Conservation (phyloP, 306 rosid species). For the Quercus glauca region DNA sequence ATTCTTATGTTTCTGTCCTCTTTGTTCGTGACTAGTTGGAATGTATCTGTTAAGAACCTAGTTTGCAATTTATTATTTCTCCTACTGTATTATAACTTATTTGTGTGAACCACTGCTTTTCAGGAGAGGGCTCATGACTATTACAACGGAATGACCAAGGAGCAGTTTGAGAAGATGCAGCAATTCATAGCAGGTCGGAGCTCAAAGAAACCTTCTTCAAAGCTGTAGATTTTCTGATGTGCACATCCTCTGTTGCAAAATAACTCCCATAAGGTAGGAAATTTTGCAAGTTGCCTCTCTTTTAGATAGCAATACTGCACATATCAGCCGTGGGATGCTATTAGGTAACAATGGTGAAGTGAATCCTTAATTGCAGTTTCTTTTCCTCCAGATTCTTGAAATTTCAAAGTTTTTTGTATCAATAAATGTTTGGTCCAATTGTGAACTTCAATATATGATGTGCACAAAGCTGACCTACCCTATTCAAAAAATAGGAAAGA, state of each 20-base stretch:
- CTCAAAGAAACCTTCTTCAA: constrained; percentile 65
- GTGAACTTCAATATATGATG: neutral
- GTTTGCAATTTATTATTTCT: neutral
- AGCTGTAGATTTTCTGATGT: constrained; percentile 45
- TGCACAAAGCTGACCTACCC: too few species aligned
- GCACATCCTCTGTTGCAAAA: neutral
- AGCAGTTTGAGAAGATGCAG: constrained; percentile 83
- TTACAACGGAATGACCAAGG: constrained; percentile 83
- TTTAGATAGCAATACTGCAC: neutral
- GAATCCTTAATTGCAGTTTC: neutral
- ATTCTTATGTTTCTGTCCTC: too few species aligned
- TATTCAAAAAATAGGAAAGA: too few species aligned
- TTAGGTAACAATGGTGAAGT: neutral
- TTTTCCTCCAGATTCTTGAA: neutral
- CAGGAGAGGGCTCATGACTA: constrained; percentile 81
- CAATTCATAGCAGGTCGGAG: constrained; percentile 80
- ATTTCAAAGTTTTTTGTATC: neutral
- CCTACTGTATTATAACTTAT: neutral
- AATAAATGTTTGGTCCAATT: neutral
- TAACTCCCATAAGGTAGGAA: neutral
- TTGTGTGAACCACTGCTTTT: neutral
- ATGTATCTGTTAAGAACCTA: neutral
- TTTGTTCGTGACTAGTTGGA: too few species aligned
- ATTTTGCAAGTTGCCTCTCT: neutral
- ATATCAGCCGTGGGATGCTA: neutral